Evolutionary conservation across 2,329 filamentous ascomycete species (phyloP), one percentile per base, ranked within the genome.

Genomic region (Diaporthe sp.): DNA sequence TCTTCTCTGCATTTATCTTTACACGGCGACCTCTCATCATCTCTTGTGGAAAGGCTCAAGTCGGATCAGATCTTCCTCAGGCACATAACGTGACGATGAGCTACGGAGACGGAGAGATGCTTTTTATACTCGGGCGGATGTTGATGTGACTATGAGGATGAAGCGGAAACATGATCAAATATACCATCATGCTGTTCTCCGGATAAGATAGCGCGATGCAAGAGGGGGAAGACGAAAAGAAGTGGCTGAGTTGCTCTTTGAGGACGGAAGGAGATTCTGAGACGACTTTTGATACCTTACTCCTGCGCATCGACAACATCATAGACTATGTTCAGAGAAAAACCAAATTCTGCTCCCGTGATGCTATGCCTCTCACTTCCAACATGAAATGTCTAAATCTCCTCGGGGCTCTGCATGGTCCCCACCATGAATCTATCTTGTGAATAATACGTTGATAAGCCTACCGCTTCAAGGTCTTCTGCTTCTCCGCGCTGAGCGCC

Each of bases 401-500:
- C 22, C 22, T 34, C 4, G n/a, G n/a, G 13, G 34, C 34, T 53
- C 34, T 39, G 49, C 22, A 13, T 2, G 5, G 46, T 17, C 65
- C 37, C 25, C 34, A 22, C 10, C 10, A 10, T 15, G 8, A 46
- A 28, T 57, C 28, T 57, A 28, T 25, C 15, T 37, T n/a, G 12
- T 37, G 68, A 34, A 37, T 49, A 42, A 19, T n/a, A 61, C 19
- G 22, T 49, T 51, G 9, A 31, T 31, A 37, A 39, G 5, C 9
- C 53, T 85, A 92, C 82, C 91, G 85, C 86, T 93, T 93, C 80
- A 93, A 78, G 8, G 90, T 93, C 87, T 92, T 93, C 83, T 93
- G 96, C 90, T 99, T 99, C 90, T 98, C 96, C 1, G 95, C 97
- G 87, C 97, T 94, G 77, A 92, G 93, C 55, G 95, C 93, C 79